Base-by-base conservation (phyloP, 352 stramenopile species). In the Albugo laibachii region DNA sequence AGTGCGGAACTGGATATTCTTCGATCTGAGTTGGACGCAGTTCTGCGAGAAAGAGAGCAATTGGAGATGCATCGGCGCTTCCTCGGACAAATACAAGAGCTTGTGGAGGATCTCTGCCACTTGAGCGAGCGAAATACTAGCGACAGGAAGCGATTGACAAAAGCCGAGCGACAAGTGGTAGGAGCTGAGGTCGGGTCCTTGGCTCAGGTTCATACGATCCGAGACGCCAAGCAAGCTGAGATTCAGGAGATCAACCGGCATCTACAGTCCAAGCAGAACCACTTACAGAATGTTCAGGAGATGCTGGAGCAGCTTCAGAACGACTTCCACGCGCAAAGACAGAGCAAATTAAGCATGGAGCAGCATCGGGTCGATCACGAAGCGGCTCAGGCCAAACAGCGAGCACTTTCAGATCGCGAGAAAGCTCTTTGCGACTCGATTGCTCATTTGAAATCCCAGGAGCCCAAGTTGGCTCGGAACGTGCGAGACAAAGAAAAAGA, bases 1-100 rank as follows among this genome's bases (percentile, higher is more conserved):
- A 61, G 80, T 35, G 57, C 58, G 2, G 67, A 84, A n/a, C 58
- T 77, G 13, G 64, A 65, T 11, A 65, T 74, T 27, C 72, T 74
- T 20, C 66, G 65, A 41, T 18, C 41, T 1, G 27, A 31, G 13
- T 14, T 20, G 5, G 42, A 58, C 20, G 11, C 8, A 47, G 54
- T 42, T 13, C 55, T 61, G 31, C 57, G 61, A 2, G 55, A 67
- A 16, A 48, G 66, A 1, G 60, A 71, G 48, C 58, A 72, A 24
- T 51, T 41, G 1, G 59, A 62, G 15, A 44, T 48, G 21, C 68
- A 55, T 0, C 57, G 65, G 36, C 52, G 55, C 1, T 62, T 64
- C 6, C 57, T 84, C 36, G 41, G 54, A 1, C 41, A 38, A n/a
- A 39, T 85, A 5, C 19, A 41, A 2, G 62, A 60, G 40, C 18